Base-by-base conservation (phyloP, 2,329 filamentous ascomycete genomes). In the Akanthomyces muscarius region DNA sequence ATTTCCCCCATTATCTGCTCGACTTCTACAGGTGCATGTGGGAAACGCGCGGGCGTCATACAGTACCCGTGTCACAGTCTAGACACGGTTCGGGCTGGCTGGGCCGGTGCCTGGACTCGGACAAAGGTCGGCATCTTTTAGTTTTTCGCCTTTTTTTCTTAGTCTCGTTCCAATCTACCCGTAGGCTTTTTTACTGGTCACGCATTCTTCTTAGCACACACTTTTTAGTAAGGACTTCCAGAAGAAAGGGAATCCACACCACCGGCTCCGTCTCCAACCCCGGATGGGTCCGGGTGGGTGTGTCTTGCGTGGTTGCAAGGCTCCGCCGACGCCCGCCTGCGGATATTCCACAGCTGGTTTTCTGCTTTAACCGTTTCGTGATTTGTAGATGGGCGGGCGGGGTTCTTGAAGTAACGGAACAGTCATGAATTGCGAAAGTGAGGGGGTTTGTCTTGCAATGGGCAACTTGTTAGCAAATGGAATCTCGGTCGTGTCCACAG, bases 121-220 rank as follows among this genome's bases (percentile, higher is more conserved):
- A 48, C 59, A 44, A 61, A 61, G 54, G 42, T 61, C 59, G 59
- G 59, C 51, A 55, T 61, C 18, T 61, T 53, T 25, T 16, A 13
- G 10, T 10, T 42, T 38, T 23, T n/a, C 11, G 6, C 36, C 25
- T 14, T 28, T 57, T 57, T 2, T 21, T 14, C 14, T 4, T 28
- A 16, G 33, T 30, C 28, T 30, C 28, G 28, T 23, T 41, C 7
- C 16, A 18, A 41, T 41, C 18, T 30, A 11, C 28, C 7, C n/a
- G n/a, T 8, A 8, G 33, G 14, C 25, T 21, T 44, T 30, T 55
- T 38, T 50, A 41, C 28, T 30, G 28, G 28, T 6, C 6, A 6
- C 44, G 30, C 45, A 57, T 57, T 50, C 23, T 50, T 50, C 21
- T 59, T 59, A 50, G 56, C 56, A 41, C 54, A 59, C 28, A 36